Evolutionary conservation across 495 filamentous ascomycete genomes (phyloP).

Genomic region (Penicillium tannophilum): DNA sequence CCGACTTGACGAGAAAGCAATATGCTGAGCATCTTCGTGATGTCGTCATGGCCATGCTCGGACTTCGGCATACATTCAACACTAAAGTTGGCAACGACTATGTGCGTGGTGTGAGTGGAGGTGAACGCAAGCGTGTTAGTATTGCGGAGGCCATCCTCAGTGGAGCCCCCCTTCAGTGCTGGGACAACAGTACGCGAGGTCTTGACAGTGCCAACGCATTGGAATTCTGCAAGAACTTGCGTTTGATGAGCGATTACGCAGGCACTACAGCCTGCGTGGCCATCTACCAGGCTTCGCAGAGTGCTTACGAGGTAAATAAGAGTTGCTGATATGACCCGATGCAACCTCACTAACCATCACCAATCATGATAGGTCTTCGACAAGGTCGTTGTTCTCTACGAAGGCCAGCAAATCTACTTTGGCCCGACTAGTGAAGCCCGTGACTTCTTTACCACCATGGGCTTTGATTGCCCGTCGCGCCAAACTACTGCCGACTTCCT

Average conservation of each 20-base stretch:
- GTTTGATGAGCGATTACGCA: slow-evolving; percentile 65
- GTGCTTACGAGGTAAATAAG: slow-evolving; percentile 59
- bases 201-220: slow-evolving; percentile 79
- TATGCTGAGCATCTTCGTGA: slow-evolving; percentile 70
- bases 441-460: slow-evolving; percentile 71
- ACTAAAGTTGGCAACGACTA: slow-evolving; percentile 80
- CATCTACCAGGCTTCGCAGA: slow-evolving; percentile 81
- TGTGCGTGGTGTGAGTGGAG: slow-evolving; percentile 76
- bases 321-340: background rate
- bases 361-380: slow-evolving; percentile 53
- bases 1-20: slow-evolving; percentile 34
- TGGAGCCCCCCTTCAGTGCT: slow-evolving; percentile 72
- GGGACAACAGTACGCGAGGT: slow-evolving; percentile 79
- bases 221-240: slow-evolving; percentile 72
- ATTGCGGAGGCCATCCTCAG: slow-evolving; percentile 73
- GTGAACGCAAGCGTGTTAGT: slow-evolving; percentile 81
- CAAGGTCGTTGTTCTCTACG: slow-evolving; percentile 78
- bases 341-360: background rate
- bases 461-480: slow-evolving; percentile 73
- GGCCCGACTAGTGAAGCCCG: slow-evolving; percentile 62
- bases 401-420: slow-evolving; percentile 83
- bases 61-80: slow-evolving; percentile 73
- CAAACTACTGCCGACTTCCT: slow-evolving; percentile 80
- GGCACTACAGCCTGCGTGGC: slow-evolving; percentile 67
- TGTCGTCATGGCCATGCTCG: slow-evolving; percentile 78